Conservation (phyloP, 768 basidiomycete species). For the Russula dissimulans region DNA sequence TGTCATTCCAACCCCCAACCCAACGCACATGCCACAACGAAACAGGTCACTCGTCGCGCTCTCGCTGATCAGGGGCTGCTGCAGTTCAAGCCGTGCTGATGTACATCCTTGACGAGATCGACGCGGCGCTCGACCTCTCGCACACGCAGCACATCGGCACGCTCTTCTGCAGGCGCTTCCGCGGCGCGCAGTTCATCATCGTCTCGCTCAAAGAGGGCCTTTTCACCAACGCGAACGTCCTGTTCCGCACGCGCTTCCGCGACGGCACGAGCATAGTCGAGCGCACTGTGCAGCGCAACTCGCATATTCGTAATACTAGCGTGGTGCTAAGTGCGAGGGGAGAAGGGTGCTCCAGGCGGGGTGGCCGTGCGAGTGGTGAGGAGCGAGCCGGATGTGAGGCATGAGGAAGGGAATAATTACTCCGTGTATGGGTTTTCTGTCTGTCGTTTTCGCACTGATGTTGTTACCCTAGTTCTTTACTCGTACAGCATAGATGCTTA, state of each 20-base stretch:
- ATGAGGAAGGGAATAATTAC: too few species aligned
- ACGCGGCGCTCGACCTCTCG: conserved; percentile 87
- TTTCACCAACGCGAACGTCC: conserved; percentile 94
- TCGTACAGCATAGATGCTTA: not conserved
- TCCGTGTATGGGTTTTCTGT: not conserved
- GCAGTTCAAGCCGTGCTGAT: conserved; percentile 98
- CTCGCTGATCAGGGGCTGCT: conserved; percentile 35
- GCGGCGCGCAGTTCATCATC: too few species aligned
- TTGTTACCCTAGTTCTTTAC: not conserved
- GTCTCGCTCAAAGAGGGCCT: conserved; percentile 89
- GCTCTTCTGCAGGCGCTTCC: too few species aligned
- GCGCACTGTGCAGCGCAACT: too few species aligned
- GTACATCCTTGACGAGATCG: conserved; percentile 99
- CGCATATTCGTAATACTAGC: too few species aligned
- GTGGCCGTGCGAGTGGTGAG: not conserved
- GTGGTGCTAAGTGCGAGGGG: too few species aligned
- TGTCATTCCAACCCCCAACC: too few species aligned
- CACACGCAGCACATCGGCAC: too few species aligned
- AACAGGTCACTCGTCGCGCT: too few species aligned
- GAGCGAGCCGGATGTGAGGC: not conserved
- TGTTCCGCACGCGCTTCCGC: conserved; percentile 87
- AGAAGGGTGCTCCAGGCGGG: not conserved
- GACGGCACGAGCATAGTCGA: conserved; percentile 43
- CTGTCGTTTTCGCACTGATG: not conserved
- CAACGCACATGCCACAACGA: too few species aligned